These are phyloP conservation scores for Calamus simplicifolius DNA, from an alignment of 176 grass and related monocot species.

Conservation along the genomic window DNA sequence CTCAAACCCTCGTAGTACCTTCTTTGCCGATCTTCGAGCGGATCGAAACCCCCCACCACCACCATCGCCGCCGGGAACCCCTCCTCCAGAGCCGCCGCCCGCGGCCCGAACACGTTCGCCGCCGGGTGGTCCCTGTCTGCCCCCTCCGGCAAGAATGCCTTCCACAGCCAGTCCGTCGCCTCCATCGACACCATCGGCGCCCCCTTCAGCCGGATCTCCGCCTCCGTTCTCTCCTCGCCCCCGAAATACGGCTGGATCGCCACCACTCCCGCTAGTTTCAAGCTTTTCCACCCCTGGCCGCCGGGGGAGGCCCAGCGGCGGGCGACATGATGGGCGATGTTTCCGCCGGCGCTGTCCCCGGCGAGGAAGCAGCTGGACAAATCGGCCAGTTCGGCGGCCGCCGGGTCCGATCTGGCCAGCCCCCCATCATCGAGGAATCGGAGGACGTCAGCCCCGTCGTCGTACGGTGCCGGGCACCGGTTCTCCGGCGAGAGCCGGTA, in stretches of 20 bases:
- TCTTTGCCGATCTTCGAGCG: conserved; percentile 69
- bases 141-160: conserved; percentile 68
- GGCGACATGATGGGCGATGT: conserved; percentile 75
- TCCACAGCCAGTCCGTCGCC: conserved; percentile 77
- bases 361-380: conserved; percentile 54
- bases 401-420: neutral
- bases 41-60: conserved; percentile 64
- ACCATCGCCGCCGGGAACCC: conserved; percentile 40
- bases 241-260: conserved; percentile 86
- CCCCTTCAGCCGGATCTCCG: conserved; percentile 44
- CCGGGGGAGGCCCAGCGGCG: conserved; percentile 33
- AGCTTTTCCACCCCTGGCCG: neutral
- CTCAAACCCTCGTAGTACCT: conserved; percentile 45
- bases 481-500: conserved; percentile 77
- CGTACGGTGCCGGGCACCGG: conserved; percentile 51
- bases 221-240: conserved; percentile 57
- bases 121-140: conserved; percentile 47
- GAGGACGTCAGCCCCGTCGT: conserved; percentile 58
- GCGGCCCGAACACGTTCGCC: conserved; percentile 8
- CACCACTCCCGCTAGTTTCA: conserved; percentile 41
- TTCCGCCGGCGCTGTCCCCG: conserved; percentile 73
- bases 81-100: neutral
- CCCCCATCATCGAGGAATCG: conserved; percentile 50
- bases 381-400: neutral
- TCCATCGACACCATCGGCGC: conserved; percentile 46